Conservation (phyloP, 441 rosid genomes). For the Theobroma grandiflorum region DNA sequence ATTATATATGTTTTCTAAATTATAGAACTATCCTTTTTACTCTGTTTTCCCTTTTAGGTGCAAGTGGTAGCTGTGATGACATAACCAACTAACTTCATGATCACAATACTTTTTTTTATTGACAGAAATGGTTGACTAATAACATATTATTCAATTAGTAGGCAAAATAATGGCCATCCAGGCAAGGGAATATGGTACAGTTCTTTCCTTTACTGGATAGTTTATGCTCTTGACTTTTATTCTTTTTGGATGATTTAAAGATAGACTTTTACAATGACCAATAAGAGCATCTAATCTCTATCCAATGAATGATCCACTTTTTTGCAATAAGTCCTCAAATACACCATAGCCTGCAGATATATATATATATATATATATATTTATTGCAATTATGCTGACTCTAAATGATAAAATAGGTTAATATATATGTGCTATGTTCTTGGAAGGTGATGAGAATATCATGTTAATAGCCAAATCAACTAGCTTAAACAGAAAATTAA, state of each 20-base stretch:
- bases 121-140: neutral
- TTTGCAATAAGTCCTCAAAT: neutral
- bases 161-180: neutral
- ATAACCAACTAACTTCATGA: neutral
- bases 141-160: neutral
- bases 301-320: neutral
- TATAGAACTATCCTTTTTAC: neutral
- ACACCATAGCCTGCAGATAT: conserved; percentile 9
- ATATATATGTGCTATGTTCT: neutral
- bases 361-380: neutral
- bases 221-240: neutral
- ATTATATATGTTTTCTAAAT: no score
- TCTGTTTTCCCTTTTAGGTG: neutral
- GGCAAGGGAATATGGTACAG: neutral
- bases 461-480: neutral
- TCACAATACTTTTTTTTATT: neutral
- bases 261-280: neutral
- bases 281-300: neutral
- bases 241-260: neutral
- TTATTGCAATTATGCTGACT: neutral
- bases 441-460: neutral
- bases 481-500: neutral
- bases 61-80: neutral
- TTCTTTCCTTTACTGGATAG: neutral
- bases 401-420: no score